Evolutionary conservation across 164 flowering plant species (phyloP).

Genomic region (Vitis cinerea): DNA sequence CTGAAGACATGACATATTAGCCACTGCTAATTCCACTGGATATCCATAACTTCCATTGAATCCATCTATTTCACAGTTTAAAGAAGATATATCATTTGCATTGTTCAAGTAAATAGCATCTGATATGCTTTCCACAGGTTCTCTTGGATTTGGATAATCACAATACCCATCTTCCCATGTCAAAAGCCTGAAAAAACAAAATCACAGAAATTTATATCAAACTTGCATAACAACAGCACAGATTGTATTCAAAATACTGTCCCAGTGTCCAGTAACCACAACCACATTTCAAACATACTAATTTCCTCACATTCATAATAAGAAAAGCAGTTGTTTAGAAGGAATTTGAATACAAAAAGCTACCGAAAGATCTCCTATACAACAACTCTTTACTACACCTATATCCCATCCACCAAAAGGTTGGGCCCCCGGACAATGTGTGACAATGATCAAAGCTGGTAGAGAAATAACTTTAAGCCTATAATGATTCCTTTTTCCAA

Average conservation of each 20-base stretch:
- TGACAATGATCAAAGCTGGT: no score
- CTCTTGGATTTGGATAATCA: conserved; percentile 32
- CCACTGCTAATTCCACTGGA: conserved; percentile 46
- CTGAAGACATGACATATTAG: conserved; percentile 54
- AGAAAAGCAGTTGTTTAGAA: no score
- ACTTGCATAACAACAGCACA: no score
- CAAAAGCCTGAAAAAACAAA: conserved; percentile 50
- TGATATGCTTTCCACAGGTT: conserved; percentile 13
- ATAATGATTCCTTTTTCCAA: conserved; percentile 1
- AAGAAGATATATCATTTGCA: conserved; percentile 11
- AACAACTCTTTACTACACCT: no score
- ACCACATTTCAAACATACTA: neutral
- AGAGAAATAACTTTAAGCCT: neutral
- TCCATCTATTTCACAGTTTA: conserved; percentile 16
- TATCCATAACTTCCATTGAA: conserved; percentile 20
- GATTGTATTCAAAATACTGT: no score
- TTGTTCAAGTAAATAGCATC: conserved; percentile 19
- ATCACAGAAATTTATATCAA: no score
- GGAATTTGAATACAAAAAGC: no score
- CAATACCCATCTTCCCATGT: conserved; percentile 77
- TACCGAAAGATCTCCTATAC: no score
- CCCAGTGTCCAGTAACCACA: no score
- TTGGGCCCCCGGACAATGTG: no score
- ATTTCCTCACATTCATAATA: neutral
- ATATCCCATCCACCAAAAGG: no score